phyloP scores from a whole-genome alignment of 805 yeast genomes.

The Candida rishiriensis region DNA sequence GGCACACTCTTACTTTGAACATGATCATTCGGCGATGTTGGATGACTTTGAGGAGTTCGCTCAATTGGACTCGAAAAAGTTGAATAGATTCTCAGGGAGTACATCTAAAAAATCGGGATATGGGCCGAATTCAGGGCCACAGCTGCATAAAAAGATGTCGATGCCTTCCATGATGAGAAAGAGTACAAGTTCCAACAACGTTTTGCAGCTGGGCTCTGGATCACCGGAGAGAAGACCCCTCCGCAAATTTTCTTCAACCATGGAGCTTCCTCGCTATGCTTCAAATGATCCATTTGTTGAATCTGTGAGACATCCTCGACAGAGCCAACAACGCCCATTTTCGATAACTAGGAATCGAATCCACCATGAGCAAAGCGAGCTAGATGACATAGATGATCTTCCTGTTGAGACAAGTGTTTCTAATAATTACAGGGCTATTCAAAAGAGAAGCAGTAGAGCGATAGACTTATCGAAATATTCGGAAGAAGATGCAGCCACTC shows the following conservation, averaged over 20 bases:
- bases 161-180: slow-evolving; percentile 20
- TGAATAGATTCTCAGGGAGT: slow-evolving; percentile 13
- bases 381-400: slow-evolving; percentile 24
- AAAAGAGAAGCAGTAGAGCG: slow-evolving; percentile 20
- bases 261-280: slow-evolving; percentile 21
- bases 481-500: slow-evolving; percentile 12
- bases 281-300: slow-evolving; percentile 7
- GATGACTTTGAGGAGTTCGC: slow-evolving; percentile 27
- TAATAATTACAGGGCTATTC: slow-evolving; percentile 14
- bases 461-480: slow-evolving; percentile 26
- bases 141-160: slow-evolving; percentile 20
- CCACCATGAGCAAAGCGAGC: slow-evolving; percentile 12
- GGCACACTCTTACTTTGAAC: slow-evolving; percentile 13
- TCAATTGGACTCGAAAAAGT: slow-evolving; percentile 17
- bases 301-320: neutral
- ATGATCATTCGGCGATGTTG: slow-evolving; percentile 18
- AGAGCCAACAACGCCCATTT: neutral
- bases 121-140: slow-evolving; percentile 1
- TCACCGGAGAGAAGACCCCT: slow-evolving; percentile 12
- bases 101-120: neutral
- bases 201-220: slow-evolving; percentile 13
- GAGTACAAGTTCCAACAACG: slow-evolving; percentile 5
- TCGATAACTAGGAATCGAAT: neutral
- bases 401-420: slow-evolving; percentile 17
- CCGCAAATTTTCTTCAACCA: slow-evolving; percentile 26